Evolutionary conservation across 371 early-diverging fungal species (phyloP).

Genomic region (Mucor irregularis): DNA sequence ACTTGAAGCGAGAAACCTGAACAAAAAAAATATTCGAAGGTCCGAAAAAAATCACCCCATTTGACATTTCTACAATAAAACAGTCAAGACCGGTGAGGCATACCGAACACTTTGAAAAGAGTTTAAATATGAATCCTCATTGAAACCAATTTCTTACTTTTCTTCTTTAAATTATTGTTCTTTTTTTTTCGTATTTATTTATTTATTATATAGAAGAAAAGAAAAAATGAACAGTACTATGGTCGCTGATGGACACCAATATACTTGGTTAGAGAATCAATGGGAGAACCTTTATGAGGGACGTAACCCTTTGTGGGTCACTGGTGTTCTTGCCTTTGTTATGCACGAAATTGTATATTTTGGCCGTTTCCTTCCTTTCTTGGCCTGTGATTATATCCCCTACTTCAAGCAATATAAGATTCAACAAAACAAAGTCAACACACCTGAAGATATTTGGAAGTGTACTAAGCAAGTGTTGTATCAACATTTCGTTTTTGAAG

Average conservation of each 20-base stretch:
- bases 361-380: slow-evolving; percentile 76
- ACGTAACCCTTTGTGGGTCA: slow-evolving; percentile 69
- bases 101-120: slow-evolving; percentile 6
- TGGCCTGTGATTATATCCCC: slow-evolving; percentile 71
- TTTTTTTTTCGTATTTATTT: not conserved
- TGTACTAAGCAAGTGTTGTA: slow-evolving; percentile 73
- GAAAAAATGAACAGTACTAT: slow-evolving; percentile 13
- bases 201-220: not conserved
- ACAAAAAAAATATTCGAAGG: not conserved
- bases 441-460: slow-evolving; percentile 66
- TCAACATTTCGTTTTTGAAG: slow-evolving; percentile 76
- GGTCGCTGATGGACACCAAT: not conserved
- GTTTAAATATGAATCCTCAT: not conserved
- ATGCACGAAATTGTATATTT: slow-evolving; percentile 83
- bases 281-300: slow-evolving; percentile 71
- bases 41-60: slow-evolving; percentile 18
- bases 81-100: slow-evolving; percentile 9
- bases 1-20: too few relatives aligned
- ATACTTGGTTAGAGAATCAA: slow-evolving; percentile 17
- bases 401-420: slow-evolving; percentile 81
- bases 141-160: not conserved
- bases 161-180: not conserved
- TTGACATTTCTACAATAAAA: not conserved
- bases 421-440: slow-evolving; percentile 77
- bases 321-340: slow-evolving; percentile 64